Evolutionary conservation across 345 rosid genomes (phyloP).

Genomic region (Camelina hispida): DNA sequence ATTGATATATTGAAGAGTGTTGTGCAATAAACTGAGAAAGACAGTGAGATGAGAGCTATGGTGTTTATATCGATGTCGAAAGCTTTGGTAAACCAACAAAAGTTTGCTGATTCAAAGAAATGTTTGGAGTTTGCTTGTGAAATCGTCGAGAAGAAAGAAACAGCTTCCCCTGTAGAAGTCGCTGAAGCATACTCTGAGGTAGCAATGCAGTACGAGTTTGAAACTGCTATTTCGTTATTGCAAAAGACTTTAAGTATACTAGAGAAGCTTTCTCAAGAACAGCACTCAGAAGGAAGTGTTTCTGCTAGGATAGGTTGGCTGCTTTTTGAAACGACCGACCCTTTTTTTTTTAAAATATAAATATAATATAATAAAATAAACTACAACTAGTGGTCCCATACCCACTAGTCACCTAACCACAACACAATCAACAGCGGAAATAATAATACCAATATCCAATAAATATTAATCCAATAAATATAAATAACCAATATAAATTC

Average conservation of each 20-base stretch:
- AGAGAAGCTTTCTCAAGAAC: constrained; percentile 87
- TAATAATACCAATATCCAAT: no score
- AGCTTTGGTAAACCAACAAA: constrained; percentile 70
- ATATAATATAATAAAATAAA: no score
- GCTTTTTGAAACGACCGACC: no score
- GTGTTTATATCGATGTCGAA: constrained; percentile 88
- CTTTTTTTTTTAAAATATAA: no score
- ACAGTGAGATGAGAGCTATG: constrained; percentile 72
- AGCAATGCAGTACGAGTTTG: constrained; percentile 88
- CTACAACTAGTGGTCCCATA: no score
- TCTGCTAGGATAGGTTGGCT: constrained; percentile 96
- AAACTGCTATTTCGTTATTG: constrained; percentile 72
- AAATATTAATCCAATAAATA: no score
- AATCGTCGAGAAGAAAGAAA: constrained; percentile 79
- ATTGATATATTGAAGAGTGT: constrained; percentile 65
- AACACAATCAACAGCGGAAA: no score
- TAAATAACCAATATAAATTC: no score
- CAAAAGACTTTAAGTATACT: constrained; percentile 75
- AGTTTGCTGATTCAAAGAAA: constrained; percentile 67
- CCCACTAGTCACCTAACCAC: no score
- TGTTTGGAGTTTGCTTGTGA: constrained; percentile 83
- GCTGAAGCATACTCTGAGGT: constrained; percentile 94
- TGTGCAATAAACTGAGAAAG: constrained; percentile 74
- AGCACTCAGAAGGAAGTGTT: constrained; percentile 85
- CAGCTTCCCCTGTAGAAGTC: constrained; percentile 66